Evolutionary conservation across 1,284 basidiomycete genomes (phyloP).

Genomic region (Leccinum subatratum): DNA sequence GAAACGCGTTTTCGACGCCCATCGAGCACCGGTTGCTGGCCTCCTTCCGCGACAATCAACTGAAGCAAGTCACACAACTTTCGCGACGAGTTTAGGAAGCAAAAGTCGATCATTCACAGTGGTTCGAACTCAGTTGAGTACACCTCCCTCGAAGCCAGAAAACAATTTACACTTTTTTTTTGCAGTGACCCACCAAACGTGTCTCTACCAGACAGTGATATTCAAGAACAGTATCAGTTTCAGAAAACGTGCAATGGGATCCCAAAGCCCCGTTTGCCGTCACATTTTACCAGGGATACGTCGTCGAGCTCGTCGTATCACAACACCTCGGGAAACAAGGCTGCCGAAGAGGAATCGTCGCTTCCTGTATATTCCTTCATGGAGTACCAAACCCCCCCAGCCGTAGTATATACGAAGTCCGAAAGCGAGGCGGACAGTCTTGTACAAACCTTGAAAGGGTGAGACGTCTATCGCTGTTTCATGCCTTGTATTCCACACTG

Average conservation of each 20-base stretch:
- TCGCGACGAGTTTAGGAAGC: not conserved
- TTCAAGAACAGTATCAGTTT: not conserved
- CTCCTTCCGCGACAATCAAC: conserved; percentile 1
- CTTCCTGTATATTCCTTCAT: conserved; percentile 40
- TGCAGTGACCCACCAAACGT: conserved; percentile 4
- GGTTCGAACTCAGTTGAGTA: conserved; percentile 16
- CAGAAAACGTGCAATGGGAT: not conserved
- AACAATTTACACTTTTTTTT: not conserved
- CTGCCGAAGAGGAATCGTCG: conserved; percentile 2
- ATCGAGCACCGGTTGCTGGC: not conserved
- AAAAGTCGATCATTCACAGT: not conserved
- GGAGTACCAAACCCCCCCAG: conserved; percentile 33
- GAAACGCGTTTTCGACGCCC: not conserved
- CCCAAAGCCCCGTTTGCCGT: not conserved
- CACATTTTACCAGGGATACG: conserved; percentile 1
- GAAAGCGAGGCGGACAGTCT: conserved; percentile 44
- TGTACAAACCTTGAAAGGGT: conserved; percentile 40
- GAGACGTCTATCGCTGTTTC: conserved; percentile 6
- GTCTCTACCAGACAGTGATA: not conserved
- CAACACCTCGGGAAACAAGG: not conserved
- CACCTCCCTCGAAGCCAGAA: not conserved
- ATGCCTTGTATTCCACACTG: not conserved
- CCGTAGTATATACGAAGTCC: conserved; percentile 38
- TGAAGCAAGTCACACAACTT: not conserved
- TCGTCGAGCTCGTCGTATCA: conserved; percentile 11